These are phyloP conservation scores for Fraxinus greggii DNA, from an alignment of 305 asterid genomes.

Conservation along the genomic window DNA sequence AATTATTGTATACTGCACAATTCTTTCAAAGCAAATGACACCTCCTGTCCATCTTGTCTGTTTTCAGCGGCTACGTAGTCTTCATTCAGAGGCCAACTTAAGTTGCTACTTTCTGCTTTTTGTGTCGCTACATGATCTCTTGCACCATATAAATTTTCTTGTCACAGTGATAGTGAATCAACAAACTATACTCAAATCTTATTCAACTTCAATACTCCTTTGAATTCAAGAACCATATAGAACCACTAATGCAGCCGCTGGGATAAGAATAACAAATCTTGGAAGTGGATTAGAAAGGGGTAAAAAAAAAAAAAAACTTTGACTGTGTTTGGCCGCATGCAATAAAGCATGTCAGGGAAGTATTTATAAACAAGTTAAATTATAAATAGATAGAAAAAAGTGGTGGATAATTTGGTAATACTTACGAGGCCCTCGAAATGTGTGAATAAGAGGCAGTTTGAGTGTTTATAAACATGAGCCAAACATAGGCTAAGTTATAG, in stretches of 20 bases:
- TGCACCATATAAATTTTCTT: neutral
- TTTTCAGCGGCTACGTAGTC: neutral
- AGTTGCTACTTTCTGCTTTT: neutral
- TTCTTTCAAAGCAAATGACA: neutral
- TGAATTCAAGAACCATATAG: neutral
- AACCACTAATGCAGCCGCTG: neutral
- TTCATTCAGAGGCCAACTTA: neutral
- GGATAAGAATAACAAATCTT: neutral
- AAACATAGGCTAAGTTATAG: neutral
- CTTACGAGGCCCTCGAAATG: neutral
- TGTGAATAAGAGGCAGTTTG: neutral
- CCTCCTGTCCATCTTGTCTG: neutral
- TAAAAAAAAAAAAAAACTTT: neutral
- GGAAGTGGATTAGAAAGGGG: neutral
- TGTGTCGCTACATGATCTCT: neutral
- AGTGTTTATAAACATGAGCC: neutral
- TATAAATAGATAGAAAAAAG: no score
- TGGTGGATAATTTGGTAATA: no score
- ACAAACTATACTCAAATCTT: neutral
- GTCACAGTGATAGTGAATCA: neutral
- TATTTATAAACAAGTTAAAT: no score
- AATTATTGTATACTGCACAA: neutral
- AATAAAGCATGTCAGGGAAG: neutral
- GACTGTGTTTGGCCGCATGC: neutral
- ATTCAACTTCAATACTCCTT: neutral